These are phyloP conservation scores for Oryza punctata DNA, from an alignment of 176 grass and related monocot genomes.

Conservation along the genomic window DNA sequence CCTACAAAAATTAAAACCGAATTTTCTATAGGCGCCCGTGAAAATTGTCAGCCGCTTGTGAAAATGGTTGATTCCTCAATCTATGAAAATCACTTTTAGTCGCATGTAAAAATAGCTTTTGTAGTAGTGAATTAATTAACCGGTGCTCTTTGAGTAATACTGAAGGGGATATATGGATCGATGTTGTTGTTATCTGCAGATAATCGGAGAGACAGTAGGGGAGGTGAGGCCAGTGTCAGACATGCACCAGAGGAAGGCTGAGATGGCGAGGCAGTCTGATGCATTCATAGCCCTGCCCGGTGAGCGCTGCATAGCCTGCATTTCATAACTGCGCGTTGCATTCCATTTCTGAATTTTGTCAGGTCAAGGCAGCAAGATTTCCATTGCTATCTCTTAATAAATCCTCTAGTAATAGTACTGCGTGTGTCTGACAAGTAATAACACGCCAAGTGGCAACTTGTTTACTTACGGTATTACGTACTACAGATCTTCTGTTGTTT, in stretches of 20 bases:
- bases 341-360: background rate
- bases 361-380: background rate
- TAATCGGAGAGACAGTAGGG: conserved; percentile 59
- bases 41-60: too few relatives aligned
- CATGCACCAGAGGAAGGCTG: conserved; percentile 79
- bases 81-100: too few relatives aligned
- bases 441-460: background rate
- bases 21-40: too few relatives aligned
- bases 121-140: too few relatives aligned
- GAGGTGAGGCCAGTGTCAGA: conserved; percentile 65
- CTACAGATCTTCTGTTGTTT: background rate
- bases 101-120: too few relatives aligned
- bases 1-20: too few relatives aligned
- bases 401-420: background rate
- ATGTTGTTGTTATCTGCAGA: conserved; percentile 37
- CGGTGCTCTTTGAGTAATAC: background rate
- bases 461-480: background rate
- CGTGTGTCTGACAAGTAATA: background rate
- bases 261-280: conserved; percentile 69
- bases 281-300: conserved; percentile 71
- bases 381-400: background rate
- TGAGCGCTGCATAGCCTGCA: background rate
- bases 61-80: too few relatives aligned
- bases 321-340: background rate
- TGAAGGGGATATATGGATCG: background rate